Percentiles rank a stretch among this genome's conserved stretches.
These are phyloP conservation scores for Ustilago curta DNA, from an alignment of 1,284 basidiomycete genomes.

Conservation along the genomic window DNA sequence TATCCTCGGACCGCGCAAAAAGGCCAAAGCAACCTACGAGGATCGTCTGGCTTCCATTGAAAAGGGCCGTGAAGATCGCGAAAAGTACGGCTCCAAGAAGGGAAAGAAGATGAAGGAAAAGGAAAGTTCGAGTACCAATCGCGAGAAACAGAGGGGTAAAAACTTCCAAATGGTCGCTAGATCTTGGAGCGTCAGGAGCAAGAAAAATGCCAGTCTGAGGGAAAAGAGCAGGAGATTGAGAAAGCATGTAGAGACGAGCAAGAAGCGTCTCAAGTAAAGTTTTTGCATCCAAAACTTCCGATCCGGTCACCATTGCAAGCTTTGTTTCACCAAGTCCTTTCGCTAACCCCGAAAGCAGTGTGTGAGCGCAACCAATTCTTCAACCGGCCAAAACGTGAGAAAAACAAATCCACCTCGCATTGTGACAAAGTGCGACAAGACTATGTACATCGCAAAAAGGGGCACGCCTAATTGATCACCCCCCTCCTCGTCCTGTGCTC, in stretches of 20 bases:
- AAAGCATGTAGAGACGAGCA: constrained; percentile 62
- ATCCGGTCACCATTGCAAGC: no score
- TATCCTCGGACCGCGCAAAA: constrained; percentile 94
- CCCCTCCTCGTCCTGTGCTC: constrained; percentile 49
- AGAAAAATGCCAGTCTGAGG: constrained; percentile 65
- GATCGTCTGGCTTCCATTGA: constrained; percentile 92
- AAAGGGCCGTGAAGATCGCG: constrained; percentile 92
- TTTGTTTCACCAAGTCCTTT: no score
- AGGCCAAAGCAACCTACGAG: constrained; percentile 91
- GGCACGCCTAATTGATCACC: constrained; percentile 45
- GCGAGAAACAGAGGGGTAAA: constrained; percentile 64
- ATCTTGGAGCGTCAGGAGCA: constrained; percentile 63
- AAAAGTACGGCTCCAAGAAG: constrained; percentile 81
- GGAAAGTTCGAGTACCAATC: constrained; percentile 60
- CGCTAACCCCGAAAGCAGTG: no score
- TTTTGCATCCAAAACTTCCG: no score
- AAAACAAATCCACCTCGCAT: no score
- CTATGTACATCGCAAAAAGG: background rate
- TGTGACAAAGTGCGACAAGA: background rate
- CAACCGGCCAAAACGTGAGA: no score
- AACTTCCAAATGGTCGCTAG: constrained; percentile 67
- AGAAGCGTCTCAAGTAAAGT: constrained; percentile 58
- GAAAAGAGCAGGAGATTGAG: constrained; percentile 63
- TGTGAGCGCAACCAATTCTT: no score
- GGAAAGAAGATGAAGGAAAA: constrained; percentile 69